Evolutionary conservation across 208 protist genomes (phyloP), one percentile per base, ranked within the genome.

Genomic region (Acanthamoeba healyi): DNA sequence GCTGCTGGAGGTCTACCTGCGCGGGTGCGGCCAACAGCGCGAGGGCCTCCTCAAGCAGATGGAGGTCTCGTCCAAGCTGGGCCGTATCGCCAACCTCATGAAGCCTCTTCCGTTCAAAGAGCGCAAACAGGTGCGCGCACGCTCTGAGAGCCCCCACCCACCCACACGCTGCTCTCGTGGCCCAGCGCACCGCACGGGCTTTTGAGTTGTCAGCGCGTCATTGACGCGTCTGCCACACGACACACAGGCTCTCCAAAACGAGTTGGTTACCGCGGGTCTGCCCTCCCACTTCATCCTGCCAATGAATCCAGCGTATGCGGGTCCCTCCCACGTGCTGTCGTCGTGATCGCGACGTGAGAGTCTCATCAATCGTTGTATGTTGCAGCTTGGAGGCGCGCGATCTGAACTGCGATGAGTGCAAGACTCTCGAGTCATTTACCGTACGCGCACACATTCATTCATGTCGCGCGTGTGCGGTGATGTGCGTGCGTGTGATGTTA

Each of bases 1-100:
- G 1, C 63, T 97, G 10, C 70, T 97, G 22, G 96, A 97, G 46
- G 49, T 93, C 0, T 97, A 97, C 84, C 40, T 97, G 9, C 51
- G 77, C 2, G 89, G 91, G 19, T 96, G 94, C 70, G 95, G 96
- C 19, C 29, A 72, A 4, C 94, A 95, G 17, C 14, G 81, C 14
- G 46, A 54, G 32, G 29, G 49, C 26, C 51, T 88, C 29, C 38
- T 88, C 46, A 34, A 88, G 36, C 81, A 88, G 51, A 88, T 63
- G 46, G 81, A 88, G 42, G 17, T 88, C 29, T 34, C 29, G 14
- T 61, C 6, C 29, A 54, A 63, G 46, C n/a, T 88, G 81, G 17
- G 5, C 29, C 26, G 51, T 22, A 44, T 61, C n/a, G 88, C 88
- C 44, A 54, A 12, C 29, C 14, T 38, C 58, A 81, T 93, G 65